Conservation (phyloP, 352 stramenopile species). For the Globisporangium iwayamae region DNA sequence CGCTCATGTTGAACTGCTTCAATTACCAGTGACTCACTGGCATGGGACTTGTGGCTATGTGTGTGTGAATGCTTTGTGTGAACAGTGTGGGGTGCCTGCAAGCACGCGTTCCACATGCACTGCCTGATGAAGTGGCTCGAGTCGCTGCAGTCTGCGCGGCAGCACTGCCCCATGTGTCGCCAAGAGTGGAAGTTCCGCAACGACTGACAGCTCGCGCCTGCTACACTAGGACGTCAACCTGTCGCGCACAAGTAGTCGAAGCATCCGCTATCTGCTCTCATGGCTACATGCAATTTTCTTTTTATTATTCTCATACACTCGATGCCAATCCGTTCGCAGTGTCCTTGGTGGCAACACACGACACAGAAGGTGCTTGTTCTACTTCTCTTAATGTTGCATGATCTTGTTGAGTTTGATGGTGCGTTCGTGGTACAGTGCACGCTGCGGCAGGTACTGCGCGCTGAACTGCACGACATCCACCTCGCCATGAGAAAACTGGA, state of each 20-base stretch:
- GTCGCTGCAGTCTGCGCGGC: conserved; percentile 69
- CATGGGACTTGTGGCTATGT: neutral
- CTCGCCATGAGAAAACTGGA: conserved; percentile 70
- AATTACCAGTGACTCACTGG: neutral
- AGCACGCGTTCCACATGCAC: conserved; percentile 92
- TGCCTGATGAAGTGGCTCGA: conserved; percentile 93
- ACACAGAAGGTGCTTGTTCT: neutral
- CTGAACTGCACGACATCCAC: conserved; percentile 68
- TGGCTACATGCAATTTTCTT: conserved; percentile 4
- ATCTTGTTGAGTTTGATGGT: conserved; percentile 71
- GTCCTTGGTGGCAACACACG: too few relatives aligned
- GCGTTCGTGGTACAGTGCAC: conserved; percentile 72
- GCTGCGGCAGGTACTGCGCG: conserved; percentile 56
- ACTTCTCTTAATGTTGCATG: conserved; percentile 24
- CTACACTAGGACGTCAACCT: neutral
- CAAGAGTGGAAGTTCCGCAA: conserved; percentile 86
- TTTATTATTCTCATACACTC: conserved; percentile 8
- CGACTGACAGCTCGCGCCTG: conserved; percentile 1
- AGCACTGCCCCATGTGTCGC: conserved; percentile 89
- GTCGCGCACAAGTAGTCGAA: neutral
- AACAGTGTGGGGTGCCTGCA: conserved; percentile 84
- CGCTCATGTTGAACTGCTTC: neutral
- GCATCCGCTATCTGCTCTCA: neutral
- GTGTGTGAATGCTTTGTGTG: neutral
- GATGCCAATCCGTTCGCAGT: neutral